Evolutionary conservation across 371 early-diverging fungal genomes (phyloP).

Genomic region (Zychaea mexicana): DNA sequence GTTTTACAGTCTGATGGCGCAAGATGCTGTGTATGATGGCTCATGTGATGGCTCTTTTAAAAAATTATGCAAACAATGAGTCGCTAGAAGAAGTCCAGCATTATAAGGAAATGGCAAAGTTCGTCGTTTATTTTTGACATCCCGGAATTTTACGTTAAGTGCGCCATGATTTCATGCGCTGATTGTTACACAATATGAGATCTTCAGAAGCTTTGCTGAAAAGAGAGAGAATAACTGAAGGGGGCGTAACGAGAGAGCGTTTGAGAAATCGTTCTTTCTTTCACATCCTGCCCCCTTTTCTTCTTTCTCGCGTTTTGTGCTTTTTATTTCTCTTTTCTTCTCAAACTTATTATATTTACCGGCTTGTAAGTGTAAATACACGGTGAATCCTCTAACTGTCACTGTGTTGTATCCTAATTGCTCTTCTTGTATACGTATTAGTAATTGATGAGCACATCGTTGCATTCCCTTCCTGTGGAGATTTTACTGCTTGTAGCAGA

Average conservation of each 20-base stretch:
- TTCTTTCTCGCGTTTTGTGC: too few relatives aligned
- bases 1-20: background rate
- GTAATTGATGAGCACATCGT: background rate
- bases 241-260: too few relatives aligned
- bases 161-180: conserved; percentile 4
- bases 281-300: background rate
- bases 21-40: background rate
- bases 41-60: background rate
- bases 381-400: too few relatives aligned
- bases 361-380: too few relatives aligned
- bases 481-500: background rate
- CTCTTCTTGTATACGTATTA: too few relatives aligned
- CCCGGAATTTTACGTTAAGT: conserved; percentile 1
- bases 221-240: too few relatives aligned
- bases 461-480: background rate
- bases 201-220: conserved; percentile 1
- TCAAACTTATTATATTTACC: background rate
- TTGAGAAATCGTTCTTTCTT: background rate
- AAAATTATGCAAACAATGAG: background rate
- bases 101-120: background rate
- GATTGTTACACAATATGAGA: conserved; percentile 1
- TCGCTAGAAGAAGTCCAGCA: background rate
- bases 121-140: background rate
- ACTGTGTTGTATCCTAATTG: too few relatives aligned
- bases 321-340: background rate